Conservation (phyloP, 176 grass and related monocot genomes). For the Aechmea fasciata region DNA sequence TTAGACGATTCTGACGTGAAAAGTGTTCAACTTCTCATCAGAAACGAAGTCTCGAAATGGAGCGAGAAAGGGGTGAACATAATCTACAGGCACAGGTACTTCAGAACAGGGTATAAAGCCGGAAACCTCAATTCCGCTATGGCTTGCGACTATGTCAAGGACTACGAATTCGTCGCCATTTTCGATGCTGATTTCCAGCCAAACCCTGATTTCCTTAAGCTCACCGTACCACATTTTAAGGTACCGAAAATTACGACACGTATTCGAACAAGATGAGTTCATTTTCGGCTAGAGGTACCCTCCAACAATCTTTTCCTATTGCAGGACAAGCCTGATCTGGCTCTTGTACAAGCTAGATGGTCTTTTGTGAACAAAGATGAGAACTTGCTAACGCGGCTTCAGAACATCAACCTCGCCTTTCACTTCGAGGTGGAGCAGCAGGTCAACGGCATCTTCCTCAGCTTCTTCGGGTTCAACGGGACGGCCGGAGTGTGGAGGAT, state of each 20-base stretch:
- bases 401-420: constrained; percentile 86
- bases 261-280: neutral
- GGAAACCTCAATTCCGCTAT: constrained; percentile 88
- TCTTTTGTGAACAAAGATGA: constrained; percentile 88
- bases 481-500: constrained; percentile 84
- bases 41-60: constrained; percentile 76
- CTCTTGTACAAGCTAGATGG: constrained; percentile 84
- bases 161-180: constrained; percentile 79
- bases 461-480: constrained; percentile 94
- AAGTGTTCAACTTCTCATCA: constrained; percentile 50
- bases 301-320: constrained; percentile 10
- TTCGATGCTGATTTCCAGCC: constrained; percentile 92
- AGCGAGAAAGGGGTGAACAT: constrained; percentile 53
- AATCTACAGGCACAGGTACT: constrained; percentile 54
- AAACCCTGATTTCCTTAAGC: constrained; percentile 60
- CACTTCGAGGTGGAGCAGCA: constrained; percentile 98
- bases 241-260: constrained; percentile 11
- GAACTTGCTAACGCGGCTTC: constrained; percentile 71
- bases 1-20: constrained; percentile 74
- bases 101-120: constrained; percentile 79
- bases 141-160: constrained; percentile 78
- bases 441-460: constrained; percentile 71
- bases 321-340: constrained; percentile 72
- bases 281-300: neutral
- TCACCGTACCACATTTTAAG: constrained; percentile 74